Conservation (phyloP, 106 monocot genomes). For the Dactylorhiza incarnata region DNA sequence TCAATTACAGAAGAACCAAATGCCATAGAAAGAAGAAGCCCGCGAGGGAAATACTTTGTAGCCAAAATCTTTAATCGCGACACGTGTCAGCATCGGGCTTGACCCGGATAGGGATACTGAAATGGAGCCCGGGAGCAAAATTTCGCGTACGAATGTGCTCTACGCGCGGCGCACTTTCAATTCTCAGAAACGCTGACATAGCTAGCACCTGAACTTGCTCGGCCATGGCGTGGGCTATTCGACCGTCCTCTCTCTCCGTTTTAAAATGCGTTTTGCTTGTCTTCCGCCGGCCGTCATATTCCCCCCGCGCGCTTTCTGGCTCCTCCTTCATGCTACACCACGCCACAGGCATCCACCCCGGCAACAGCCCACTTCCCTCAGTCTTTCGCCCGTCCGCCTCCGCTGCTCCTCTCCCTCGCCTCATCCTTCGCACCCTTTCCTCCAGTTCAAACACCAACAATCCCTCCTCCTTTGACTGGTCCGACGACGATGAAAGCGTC, state of each 20-base stretch:
- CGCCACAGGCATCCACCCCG: neutral
- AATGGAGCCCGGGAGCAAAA: too few relatives aligned
- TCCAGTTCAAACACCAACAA: slow-evolving; percentile 53
- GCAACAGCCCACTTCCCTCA: neutral
- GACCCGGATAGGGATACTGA: too few relatives aligned
- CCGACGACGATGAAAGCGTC: slow-evolving; percentile 38
- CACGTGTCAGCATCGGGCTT: too few relatives aligned
- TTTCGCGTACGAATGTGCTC: too few relatives aligned
- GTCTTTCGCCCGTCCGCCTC: neutral
- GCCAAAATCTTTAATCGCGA: too few relatives aligned
- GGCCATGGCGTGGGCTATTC: neutral
- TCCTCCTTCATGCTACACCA: neutral
- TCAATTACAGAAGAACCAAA: too few relatives aligned
- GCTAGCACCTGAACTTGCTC: too few relatives aligned
- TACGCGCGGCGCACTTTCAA: too few relatives aligned
- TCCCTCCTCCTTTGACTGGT: slow-evolving; percentile 91
- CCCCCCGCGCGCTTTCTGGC: neutral
- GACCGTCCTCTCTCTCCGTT: neutral
- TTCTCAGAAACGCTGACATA: too few relatives aligned
- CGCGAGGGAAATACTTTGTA: too few relatives aligned
- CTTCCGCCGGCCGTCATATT: neutral
- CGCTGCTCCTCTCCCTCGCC: neutral
- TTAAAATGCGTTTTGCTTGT: neutral
- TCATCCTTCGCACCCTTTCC: slow-evolving; percentile 14
- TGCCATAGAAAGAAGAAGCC: too few relatives aligned